Base-by-base conservation (phyloP, 139 green algal species). In the Eudorina sp. region DNA sequence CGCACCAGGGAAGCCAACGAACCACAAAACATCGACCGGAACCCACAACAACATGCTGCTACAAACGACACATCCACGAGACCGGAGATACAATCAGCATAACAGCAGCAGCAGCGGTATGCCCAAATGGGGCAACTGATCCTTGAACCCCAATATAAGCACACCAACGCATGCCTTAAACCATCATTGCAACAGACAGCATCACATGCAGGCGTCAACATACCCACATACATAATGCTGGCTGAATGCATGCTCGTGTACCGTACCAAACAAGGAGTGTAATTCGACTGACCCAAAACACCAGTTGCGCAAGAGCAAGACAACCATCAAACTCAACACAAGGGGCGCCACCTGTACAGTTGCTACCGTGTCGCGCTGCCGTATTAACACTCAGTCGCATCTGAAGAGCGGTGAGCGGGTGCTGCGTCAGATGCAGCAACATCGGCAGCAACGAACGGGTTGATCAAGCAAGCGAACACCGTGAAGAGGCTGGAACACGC, bases 1-100 rank as follows among this genome's bases (percentile, higher is more conserved):
- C 68, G 68, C 68, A 9, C 40, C 55, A 53, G 70, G 70, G 70
- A 7, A 79, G 70, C 70, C 70, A 79, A 79, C 70, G 55, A 55
- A 79, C n/a, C 70, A 75, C 46, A 9, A 41, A 79, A 79, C 70
- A 79, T 53, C 62, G 70, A 79, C 70, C 70, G 70, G 70, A 79
- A 55, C 70, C 70, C 43, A 79, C 62, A 41, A 72, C 29, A 79
- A 79, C 70, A 79, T 79, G 70, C 70, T 66, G 55, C 7, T 7
- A 34, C n/a, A n/a, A n/a, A n/a, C n/a, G n/a, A n/a, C n/a, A n/a
- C n/a, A n/a, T n/a, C n/a, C n/a, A n/a, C n/a, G n/a, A n/a, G n/a
- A n/a, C n/a, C n/a, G n/a, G n/a, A n/a, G n/a, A 40, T 3, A 72
- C 2, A 3, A 40, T 14, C 58, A 40, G 62, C 62, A 72, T 25